phyloP scores from a whole-genome alignment of 1,139 yeast genomes.

The Geotrichum australiense region DNA sequence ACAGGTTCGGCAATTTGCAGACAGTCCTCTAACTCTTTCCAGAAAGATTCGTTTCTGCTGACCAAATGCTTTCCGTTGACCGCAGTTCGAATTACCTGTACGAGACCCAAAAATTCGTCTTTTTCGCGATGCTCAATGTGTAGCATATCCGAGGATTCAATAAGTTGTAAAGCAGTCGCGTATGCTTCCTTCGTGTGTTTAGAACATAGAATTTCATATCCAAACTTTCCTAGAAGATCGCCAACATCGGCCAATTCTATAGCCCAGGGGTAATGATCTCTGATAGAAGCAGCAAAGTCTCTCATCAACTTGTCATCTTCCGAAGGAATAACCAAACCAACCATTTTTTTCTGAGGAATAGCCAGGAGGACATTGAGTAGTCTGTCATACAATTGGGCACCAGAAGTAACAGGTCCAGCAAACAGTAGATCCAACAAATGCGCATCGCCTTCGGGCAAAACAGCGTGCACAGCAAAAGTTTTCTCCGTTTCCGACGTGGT shows the following conservation, averaged over 20 bases:
- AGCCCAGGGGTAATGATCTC: conserved; percentile 4
- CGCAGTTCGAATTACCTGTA: not conserved
- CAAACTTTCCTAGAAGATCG: conserved; percentile 1
- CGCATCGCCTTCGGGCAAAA: conserved; percentile 1
- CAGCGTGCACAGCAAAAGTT: conserved; percentile 6
- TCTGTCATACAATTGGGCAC: conserved; percentile 1
- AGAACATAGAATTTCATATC: conserved; percentile 1
- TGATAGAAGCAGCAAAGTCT: conserved; percentile 3
- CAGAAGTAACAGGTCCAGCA: not conserved
- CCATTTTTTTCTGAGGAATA: conserved; percentile 6
- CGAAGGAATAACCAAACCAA: conserved; percentile 5
- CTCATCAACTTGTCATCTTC: conserved; percentile 5
- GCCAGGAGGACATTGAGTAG: conserved; percentile 1
- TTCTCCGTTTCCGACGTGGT: not conserved
- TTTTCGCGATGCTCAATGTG: not conserved
- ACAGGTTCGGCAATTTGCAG: not conserved
- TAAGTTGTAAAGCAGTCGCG: not conserved
- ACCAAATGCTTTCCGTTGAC: not conserved
- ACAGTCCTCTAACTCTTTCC: conserved; percentile 7
- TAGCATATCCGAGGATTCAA: not conserved
- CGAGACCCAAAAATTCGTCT: conserved; percentile 2
- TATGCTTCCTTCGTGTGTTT: conserved; percentile 1
- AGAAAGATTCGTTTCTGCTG: not conserved
- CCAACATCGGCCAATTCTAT: conserved; percentile 2
- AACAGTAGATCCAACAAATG: conserved; percentile 3